Percentiles rank a stretch among this genome's conserved stretches.
These are phyloP conservation scores for Cryptosporidium bovis DNA, from an alignment of 169 alveolate genomes.

Conservation along the genomic window DNA sequence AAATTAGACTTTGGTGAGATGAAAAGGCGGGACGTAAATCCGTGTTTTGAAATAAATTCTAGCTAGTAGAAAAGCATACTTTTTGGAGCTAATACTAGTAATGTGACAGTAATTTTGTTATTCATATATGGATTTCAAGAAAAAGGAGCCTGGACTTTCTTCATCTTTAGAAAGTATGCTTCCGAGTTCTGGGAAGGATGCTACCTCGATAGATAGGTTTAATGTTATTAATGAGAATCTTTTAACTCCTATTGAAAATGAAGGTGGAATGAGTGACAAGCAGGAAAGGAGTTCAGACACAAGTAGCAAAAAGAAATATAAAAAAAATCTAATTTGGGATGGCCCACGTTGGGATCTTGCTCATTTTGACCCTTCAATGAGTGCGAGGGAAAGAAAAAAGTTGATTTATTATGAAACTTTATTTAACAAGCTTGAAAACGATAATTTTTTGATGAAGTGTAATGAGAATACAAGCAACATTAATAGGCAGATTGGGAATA, in stretches of 20 bases:
- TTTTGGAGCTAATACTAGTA: neutral
- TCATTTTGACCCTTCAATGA: slow-evolving; percentile 71
- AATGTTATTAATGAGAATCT: neutral
- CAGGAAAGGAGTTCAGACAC: slow-evolving; percentile 1
- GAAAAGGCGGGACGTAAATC: slow-evolving; percentile 7
- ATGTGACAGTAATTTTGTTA: too few species aligned
- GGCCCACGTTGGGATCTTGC: slow-evolving; percentile 75
- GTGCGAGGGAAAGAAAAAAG: slow-evolving; percentile 65
- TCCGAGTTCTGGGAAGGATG: neutral
- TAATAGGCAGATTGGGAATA: neutral
- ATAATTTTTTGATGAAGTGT: slow-evolving; percentile 10
- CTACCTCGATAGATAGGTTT: neutral
- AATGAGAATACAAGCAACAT: slow-evolving; percentile 14
- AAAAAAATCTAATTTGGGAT: slow-evolving; percentile 67
- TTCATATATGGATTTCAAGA: slow-evolving; percentile 8
- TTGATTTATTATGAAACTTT: slow-evolving; percentile 46
- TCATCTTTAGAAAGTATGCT: neutral
- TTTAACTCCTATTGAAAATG: neutral
- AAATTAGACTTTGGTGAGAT: neutral
- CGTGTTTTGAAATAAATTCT: neutral
- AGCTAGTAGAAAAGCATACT: neutral
- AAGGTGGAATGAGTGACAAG: neutral
- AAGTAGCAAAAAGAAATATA: slow-evolving; percentile 57
- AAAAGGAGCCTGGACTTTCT: slow-evolving; percentile 18
- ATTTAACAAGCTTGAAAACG: slow-evolving; percentile 60